Conservation (phyloP, 768 basidiomycete genomes). For the Leccinum boreale region DNA sequence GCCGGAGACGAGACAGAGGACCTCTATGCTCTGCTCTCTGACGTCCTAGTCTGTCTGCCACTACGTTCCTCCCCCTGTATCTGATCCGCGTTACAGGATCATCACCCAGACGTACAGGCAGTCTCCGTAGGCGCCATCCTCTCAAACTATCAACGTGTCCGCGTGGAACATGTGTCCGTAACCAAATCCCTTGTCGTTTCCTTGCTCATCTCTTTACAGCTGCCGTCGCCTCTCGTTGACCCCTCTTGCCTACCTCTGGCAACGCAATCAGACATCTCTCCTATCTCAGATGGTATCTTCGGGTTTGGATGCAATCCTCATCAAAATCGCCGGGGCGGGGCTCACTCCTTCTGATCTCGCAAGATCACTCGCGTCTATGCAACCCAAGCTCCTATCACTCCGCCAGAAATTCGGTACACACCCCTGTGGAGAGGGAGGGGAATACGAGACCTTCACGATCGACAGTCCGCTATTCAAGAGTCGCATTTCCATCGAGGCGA, state of each 20-base stretch:
- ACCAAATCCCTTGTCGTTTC: neutral
- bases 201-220: constrained; percentile 36
- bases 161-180: constrained; percentile 94
- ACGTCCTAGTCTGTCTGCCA: constrained; percentile 65
- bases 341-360: constrained; percentile 76
- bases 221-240: constrained; percentile 79
- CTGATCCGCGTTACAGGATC: constrained; percentile 40
- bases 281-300: constrained; percentile 82
- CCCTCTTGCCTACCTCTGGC: constrained; percentile 90
- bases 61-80: neutral
- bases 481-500: constrained; percentile 63
- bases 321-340: constrained; percentile 96
- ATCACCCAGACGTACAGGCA: constrained; percentile 78
- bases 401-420: constrained; percentile 85
- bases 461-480: constrained; percentile 88
- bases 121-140: constrained; percentile 96
- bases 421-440: constrained; percentile 96
- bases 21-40: constrained; percentile 64
- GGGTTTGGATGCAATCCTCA: constrained; percentile 77
- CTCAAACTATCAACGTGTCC: constrained; percentile 94
- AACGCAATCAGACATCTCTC: constrained; percentile 82
- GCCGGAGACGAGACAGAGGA: constrained; percentile 96
- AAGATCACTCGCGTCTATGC: constrained; percentile 69
- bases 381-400: constrained; percentile 65
- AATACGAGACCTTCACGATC: constrained; percentile 92